Conservation (phyloP, 2,329 filamentous ascomycete genomes). For the Colletotrichum sp. region DNA sequence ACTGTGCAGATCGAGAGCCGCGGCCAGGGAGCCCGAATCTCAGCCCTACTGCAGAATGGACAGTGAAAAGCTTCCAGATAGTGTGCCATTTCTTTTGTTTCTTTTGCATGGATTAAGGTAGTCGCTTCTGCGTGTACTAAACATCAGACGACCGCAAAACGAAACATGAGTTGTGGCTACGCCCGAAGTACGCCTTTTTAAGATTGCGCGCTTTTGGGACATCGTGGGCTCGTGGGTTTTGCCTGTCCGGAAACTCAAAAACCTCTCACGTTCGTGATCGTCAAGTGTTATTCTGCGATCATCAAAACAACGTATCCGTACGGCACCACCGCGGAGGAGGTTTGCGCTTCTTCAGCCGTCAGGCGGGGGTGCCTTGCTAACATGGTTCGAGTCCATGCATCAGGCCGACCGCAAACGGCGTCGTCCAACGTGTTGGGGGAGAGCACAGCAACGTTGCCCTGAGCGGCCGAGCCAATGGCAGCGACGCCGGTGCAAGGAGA, state of each 20-base stretch:
- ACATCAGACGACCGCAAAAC: neutral
- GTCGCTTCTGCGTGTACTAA: neutral
- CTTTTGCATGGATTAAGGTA: neutral
- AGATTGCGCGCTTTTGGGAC: neutral
- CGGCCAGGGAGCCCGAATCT: neutral
- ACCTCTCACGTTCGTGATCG: neutral
- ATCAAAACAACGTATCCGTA: neutral
- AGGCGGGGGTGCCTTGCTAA: neutral
- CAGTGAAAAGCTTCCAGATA: neutral
- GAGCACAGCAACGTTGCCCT: neutral
- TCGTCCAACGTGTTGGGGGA: neutral
- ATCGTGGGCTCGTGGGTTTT: neutral
- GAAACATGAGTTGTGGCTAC: neutral
- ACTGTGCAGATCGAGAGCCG: neutral
- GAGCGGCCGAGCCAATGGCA: neutral
- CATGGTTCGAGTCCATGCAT: conserved; percentile 1
- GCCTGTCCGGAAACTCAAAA: neutral
- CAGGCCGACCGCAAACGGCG: conserved; percentile 1
- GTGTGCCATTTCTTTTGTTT: neutral
- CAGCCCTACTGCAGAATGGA: neutral
- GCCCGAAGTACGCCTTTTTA: neutral
- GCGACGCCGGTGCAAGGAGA: neutral
- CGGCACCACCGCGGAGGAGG: neutral
- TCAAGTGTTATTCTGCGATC: neutral
- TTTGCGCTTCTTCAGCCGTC: neutral